Conservation (phyloP, 768 basidiomycete species). For the Tremella fuciformis region DNA sequence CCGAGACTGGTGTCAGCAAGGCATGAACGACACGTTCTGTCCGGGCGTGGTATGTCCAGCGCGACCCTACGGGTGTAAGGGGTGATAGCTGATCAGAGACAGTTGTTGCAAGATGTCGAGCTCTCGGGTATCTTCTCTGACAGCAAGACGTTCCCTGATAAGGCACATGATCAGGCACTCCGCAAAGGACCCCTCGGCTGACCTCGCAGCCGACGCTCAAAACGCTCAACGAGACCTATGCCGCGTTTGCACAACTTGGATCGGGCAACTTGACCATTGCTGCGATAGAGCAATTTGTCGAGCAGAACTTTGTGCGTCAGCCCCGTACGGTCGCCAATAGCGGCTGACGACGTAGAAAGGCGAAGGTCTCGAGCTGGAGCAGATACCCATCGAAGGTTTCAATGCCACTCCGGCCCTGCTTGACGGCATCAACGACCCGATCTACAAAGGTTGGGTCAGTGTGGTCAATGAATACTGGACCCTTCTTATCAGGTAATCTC, state of each 20-base stretch:
- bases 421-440: conserved; percentile 64
- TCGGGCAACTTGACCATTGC: conserved; percentile 61
- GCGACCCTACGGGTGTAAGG: not conserved
- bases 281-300: conserved; percentile 65
- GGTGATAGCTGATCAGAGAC: not conserved
- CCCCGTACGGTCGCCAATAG: too few relatives aligned
- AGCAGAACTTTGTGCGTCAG: conserved; percentile 63
- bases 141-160: conserved; percentile 82
- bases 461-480: conserved; percentile 86
- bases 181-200: conserved; percentile 11
- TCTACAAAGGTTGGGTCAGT: conserved; percentile 68
- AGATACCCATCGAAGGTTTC: conserved; percentile 63
- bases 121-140: conserved; percentile 71
- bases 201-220: conserved; percentile 67
- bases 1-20: conserved; percentile 42
- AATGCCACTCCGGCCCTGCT: conserved; percentile 65
- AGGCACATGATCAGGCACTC: conserved; percentile 17
- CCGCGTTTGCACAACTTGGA: conserved; percentile 59
- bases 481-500: conserved; percentile 59
- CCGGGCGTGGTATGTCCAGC: conserved; percentile 32
- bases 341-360: conserved; percentile 54
- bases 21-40: conserved; percentile 44
- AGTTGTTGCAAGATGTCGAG: conserved; percentile 73
- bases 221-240: conserved; percentile 63
- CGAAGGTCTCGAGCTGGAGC: conserved; percentile 78